Conservation (phyloP, 2,329 filamentous ascomycete species). For the Scedosporium boydii region DNA sequence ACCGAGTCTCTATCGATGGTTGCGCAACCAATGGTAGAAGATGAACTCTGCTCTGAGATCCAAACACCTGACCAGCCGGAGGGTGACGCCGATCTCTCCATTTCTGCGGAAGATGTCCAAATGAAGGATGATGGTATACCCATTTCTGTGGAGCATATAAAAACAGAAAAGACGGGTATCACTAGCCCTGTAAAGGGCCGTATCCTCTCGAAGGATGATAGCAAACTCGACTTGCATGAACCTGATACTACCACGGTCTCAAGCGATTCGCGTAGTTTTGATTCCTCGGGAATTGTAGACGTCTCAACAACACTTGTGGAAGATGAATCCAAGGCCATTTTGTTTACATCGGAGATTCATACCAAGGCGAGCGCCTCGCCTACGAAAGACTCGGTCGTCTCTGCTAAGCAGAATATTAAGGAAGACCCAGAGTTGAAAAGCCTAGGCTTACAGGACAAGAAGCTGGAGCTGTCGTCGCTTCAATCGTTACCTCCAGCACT, state of each 20-base stretch:
- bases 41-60: background rate
- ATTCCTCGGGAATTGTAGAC: background rate
- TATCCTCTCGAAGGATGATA: too few species aligned
- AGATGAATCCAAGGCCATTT: background rate
- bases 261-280: background rate
- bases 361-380: background rate
- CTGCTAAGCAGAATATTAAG: too few species aligned
- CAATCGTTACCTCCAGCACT: background rate
- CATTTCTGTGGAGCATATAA: background rate
- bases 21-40: background rate
- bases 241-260: background rate
- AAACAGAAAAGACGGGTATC: background rate
- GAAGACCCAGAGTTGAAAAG: too few species aligned
- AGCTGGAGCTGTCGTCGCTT: background rate
- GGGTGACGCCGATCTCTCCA: background rate
- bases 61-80: background rate
- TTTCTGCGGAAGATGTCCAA: background rate
- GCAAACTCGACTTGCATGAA: too few species aligned
- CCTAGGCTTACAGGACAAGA: too few species aligned
- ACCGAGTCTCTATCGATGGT: background rate
- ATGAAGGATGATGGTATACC: background rate
- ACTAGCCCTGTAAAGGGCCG: background rate
- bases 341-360: background rate
- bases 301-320: background rate
- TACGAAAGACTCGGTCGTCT: background rate